Conservation (phyloP, 768 basidiomycete species). For the Termitomyces sp. region DNA sequence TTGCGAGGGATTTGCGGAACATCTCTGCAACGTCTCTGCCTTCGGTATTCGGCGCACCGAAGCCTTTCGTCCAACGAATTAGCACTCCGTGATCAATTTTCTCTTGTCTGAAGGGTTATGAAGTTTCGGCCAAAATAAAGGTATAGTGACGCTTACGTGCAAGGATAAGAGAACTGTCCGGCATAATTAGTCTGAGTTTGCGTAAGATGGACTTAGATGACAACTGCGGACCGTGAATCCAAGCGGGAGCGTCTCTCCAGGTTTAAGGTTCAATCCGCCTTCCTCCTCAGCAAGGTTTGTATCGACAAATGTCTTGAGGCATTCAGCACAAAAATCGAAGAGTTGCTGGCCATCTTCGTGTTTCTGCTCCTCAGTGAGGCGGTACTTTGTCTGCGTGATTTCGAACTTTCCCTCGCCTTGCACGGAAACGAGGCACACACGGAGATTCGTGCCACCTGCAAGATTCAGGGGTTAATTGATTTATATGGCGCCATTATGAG, state of each 20-base stretch:
- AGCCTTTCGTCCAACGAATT: constrained; percentile 99
- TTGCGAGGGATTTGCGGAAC: constrained; percentile 79
- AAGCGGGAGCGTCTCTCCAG: constrained; percentile 64
- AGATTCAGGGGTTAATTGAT: background rate
- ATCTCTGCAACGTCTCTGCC: constrained; percentile 90
- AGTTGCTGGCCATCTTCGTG: constrained; percentile 93
- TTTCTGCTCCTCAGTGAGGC: constrained; percentile 96
- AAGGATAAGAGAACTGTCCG: constrained; percentile 43
- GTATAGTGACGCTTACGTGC: background rate
- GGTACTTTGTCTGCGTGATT: constrained; percentile 96
- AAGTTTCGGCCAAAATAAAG: background rate
- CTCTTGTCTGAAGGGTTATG: constrained; percentile 56
- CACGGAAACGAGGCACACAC: constrained; percentile 92
- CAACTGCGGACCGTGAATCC: constrained; percentile 78
- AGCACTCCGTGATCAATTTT: constrained; percentile 91
- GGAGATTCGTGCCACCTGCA: constrained; percentile 91
- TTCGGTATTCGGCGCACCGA: constrained; percentile 87
- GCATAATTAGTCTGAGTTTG: constrained; percentile 54
- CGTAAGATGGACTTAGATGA: background rate
- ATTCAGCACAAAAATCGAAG: constrained; percentile 97
- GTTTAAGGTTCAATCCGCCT: constrained; percentile 40
- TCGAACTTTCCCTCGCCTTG: constrained; percentile 95
- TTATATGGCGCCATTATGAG: background rate
- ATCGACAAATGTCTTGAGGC: constrained; percentile 81
- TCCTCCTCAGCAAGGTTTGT: constrained; percentile 54